Conservation (phyloP, 768 basidiomycete genomes). For the Mycena rebaudengoi region DNA sequence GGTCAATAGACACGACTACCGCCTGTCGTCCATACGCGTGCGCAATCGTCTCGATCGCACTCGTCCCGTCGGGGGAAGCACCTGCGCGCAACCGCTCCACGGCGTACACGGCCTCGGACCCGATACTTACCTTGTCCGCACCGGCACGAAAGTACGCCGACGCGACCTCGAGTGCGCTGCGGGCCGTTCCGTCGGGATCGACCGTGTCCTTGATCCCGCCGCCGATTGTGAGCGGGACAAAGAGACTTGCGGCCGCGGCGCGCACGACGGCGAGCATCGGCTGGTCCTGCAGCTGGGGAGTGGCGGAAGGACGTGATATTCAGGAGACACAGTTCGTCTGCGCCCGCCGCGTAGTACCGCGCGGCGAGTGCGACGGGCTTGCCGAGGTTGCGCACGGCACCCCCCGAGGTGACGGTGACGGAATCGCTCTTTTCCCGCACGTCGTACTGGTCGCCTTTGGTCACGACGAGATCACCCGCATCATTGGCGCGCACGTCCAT, state of each 20-base stretch:
- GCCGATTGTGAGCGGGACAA: slow-evolving; percentile 98
- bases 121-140: slow-evolving; percentile 98
- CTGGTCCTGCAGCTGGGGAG: slow-evolving; percentile 93
- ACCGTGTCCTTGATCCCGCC: slow-evolving; percentile 97
- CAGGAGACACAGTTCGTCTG: slow-evolving; percentile 96
- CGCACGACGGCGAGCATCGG: slow-evolving; percentile 98
- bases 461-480: slow-evolving; percentile 95
- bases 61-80: slow-evolving; percentile 67
- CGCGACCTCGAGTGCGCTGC: slow-evolving; percentile 92
- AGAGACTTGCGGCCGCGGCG: slow-evolving; percentile 87
- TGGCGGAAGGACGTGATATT: slow-evolving; percentile 99
- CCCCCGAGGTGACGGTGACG: slow-evolving; percentile 58
- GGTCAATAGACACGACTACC: slow-evolving; percentile 97
- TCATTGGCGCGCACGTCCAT: slow-evolving; percentile 98
- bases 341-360: slow-evolving; percentile 86
- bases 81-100: slow-evolving; percentile 80
- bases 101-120: slow-evolving; percentile 93
- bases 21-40: slow-evolving; percentile 93
- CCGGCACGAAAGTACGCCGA: slow-evolving; percentile 96
- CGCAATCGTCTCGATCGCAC: slow-evolving; percentile 94
- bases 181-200: slow-evolving; percentile 93
- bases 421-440: slow-evolving; percentile 79
- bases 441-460: slow-evolving; percentile 99
- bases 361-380: slow-evolving; percentile 93
- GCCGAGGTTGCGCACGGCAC: slow-evolving; percentile 93